These are phyloP conservation scores for Cylindrotheca closterium DNA, from an alignment of 108 stramenopile genomes.

Conservation along the genomic window DNA sequence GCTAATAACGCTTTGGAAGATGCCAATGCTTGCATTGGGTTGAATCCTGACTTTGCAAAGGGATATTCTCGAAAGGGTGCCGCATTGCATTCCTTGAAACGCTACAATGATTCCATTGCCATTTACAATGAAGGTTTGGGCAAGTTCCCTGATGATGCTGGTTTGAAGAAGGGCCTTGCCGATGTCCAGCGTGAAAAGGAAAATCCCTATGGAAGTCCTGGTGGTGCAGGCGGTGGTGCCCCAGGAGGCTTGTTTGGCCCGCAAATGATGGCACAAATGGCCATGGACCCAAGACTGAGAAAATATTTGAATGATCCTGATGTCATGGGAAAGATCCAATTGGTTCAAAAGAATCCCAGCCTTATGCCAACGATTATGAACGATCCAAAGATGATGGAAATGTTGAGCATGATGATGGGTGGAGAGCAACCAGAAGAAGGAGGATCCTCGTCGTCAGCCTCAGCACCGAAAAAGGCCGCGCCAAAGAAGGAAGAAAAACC, in stretches of 20 bases:
- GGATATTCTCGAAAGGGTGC: slow-evolving; percentile 93
- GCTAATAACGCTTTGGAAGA: slow-evolving; percentile 95
- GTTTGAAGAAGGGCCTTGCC: slow-evolving; percentile 86
- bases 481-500: slow-evolving; percentile 31
- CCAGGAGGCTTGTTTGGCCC: slow-evolving; percentile 75
- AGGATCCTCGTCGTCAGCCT: slow-evolving; percentile 31
- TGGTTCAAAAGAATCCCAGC: slow-evolving; percentile 89
- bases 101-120: slow-evolving; percentile 94
- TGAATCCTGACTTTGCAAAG: slow-evolving; percentile 89
- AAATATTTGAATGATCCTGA: slow-evolving; percentile 88
- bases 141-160: slow-evolving; percentile 86
- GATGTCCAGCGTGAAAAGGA: slow-evolving; percentile 88
- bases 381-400: slow-evolving; percentile 83
- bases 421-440: slow-evolving; percentile 29
- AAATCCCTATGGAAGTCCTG: slow-evolving; percentile 36
- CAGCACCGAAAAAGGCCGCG: slow-evolving; percentile 20
- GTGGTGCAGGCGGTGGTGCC: slow-evolving; percentile 17
- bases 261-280: slow-evolving; percentile 86
- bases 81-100: slow-evolving; percentile 92
- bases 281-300: slow-evolving; percentile 87
- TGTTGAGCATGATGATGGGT: slow-evolving; percentile 78
- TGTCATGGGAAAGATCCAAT: slow-evolving; percentile 89
- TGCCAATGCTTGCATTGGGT: slow-evolving; percentile 89
- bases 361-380: slow-evolving; percentile 73
- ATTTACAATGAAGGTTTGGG: slow-evolving; percentile 92